Percentiles rank a stretch among this genome's conserved stretches.
phyloP scores from a whole-genome alignment of 176 grass and related monocot genomes.

The Avena eriantha region DNA sequence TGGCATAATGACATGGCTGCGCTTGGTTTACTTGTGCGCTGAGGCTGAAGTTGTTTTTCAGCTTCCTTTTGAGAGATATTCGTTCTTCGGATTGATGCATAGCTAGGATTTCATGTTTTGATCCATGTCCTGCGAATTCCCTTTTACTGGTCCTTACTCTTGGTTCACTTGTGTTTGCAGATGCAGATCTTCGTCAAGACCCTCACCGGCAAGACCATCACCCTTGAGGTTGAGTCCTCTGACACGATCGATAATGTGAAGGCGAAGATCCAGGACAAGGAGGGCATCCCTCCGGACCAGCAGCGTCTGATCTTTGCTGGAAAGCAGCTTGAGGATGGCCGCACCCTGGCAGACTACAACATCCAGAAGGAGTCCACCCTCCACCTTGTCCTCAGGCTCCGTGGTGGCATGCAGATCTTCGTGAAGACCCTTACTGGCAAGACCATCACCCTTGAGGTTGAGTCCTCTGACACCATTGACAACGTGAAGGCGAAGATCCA shows the following conservation, averaged over 20 bases:
- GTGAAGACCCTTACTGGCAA: constrained; percentile 65
- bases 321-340: constrained; percentile 72
- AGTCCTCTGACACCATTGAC: constrained; percentile 57
- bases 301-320: constrained; percentile 64
- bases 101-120: not conserved
- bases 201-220: constrained; percentile 64
- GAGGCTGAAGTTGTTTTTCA: not conserved
- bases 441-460: constrained; percentile 66
- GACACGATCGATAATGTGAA: constrained; percentile 67
- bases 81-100: not conserved
- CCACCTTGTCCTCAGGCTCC: constrained; percentile 65
- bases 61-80: not conserved
- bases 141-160: not conserved
- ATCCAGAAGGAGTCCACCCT: no score
- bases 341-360: constrained; percentile 56
- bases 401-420: constrained; percentile 65
- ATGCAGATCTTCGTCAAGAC: constrained; percentile 55
- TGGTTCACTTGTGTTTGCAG: not conserved
- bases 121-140: not conserved
- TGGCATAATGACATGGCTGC: not conserved
- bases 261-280: constrained; percentile 73
- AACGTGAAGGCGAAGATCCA: constrained; percentile 79
- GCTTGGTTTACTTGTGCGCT: no score
- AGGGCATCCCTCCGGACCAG: constrained; percentile 72
- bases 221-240: constrained; percentile 53